phyloP scores from a whole-genome alignment of 208 protist genomes.

The Leptomonas seymouri region DNA sequence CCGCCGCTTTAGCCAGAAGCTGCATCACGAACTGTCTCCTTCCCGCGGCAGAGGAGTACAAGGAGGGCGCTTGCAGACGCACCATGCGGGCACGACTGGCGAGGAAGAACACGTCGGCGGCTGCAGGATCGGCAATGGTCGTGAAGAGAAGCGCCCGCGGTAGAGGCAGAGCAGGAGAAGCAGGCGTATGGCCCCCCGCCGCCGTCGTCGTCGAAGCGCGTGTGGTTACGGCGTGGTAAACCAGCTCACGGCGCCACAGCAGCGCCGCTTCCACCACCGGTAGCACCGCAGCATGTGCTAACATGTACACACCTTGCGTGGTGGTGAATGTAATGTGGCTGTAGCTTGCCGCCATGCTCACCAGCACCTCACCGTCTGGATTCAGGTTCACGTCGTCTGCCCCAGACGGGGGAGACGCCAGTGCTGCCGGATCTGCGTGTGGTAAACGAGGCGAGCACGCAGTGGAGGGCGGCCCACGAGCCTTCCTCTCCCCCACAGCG shows the following conservation, averaged over 20 bases:
- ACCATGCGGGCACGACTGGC: conserved; percentile 12
- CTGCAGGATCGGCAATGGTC: conserved; percentile 3
- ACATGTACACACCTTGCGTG: conserved; percentile 36
- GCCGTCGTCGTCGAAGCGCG: background rate
- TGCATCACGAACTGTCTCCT: conserved; percentile 18
- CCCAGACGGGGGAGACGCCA: too few relatives aligned
- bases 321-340: conserved; percentile 42
- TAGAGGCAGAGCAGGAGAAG: background rate
- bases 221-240: conserved; percentile 18
- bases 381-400: background rate
- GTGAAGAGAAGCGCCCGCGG: conserved; percentile 9
- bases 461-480: background rate
- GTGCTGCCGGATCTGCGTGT: background rate
- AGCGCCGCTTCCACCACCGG: conserved; percentile 29
- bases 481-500: background rate
- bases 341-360: conserved; percentile 34
- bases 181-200: background rate
- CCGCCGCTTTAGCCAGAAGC: conserved; percentile 11
- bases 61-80: conserved; percentile 9
- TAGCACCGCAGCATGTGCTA: conserved; percentile 43
- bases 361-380: conserved; percentile 6
- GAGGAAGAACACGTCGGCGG: conserved; percentile 23
- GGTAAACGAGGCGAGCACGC: background rate
- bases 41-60: background rate
- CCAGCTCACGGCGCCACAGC: conserved; percentile 18